Evolutionary conservation across 2,329 filamentous ascomycete species (phyloP), one percentile per base, ranked within the genome.

Genomic region (Aspergillus sp.): DNA sequence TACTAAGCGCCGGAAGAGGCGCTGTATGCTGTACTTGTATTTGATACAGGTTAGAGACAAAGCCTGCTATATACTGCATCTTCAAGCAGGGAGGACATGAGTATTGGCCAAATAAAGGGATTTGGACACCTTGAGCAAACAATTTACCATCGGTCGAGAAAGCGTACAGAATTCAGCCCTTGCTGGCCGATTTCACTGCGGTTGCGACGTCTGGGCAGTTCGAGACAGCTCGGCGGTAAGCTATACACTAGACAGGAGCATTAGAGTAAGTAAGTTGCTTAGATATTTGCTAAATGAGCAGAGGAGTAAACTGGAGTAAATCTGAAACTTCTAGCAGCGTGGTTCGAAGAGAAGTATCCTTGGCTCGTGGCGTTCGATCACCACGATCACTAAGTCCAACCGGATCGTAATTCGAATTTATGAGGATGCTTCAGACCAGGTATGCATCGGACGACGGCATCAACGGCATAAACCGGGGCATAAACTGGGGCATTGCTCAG

Each of bases 401-500:
- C 12, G 15, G 13, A 6, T 15, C 5, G 34, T 27, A 5, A 48
- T 46, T 27, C 41, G 30, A 47, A 54, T 54, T 54, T 47, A 30
- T 20, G 34, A 37, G 34, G 12, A n/a, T 15, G 12, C 34, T 15
- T 37, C 34, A 15, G 13, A 37, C 12, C 12, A 37, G 33, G 9
- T n/a, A 37, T 37, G 34, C 34, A 37, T 37, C 34, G 15, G 5
- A 7, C 34, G 12, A n/a, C 6, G 34, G 34, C 34, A 37, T 37
- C 11, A 40, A 15, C 24, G 22, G 44, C 46, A 54, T 27, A 12
- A 40, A 41, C 48, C 30, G 13, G 44, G 22, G 30, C 33, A 15
- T 22, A 33, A 22, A 45, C 42, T 27, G 51, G 50, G 45, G 22
- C 51, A 47, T 37, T 53, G 51, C 56, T 49, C 47, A 45, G 54